Evolutionary conservation across 208 protist genomes (phyloP), one percentile per base, ranked within the genome.

Genomic region (Trypanosoma congolense): DNA sequence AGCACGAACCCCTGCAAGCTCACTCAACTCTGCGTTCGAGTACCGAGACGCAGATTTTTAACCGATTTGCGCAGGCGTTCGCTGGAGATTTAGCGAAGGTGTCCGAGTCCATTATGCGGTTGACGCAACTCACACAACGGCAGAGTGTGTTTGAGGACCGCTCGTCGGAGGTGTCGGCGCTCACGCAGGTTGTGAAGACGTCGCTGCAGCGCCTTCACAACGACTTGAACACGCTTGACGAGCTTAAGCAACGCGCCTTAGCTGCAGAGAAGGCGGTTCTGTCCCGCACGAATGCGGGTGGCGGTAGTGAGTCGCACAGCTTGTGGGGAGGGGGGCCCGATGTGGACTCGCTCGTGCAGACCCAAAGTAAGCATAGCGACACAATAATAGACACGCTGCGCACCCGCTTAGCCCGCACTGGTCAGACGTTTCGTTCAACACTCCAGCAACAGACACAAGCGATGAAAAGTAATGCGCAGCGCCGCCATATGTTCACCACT

Each of bases 61-160:
- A 90, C 53, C 62, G 75, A 18, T 89, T 77, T 56, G 89, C 89
- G 2, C 77, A 92, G 53, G 75, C 75, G 31, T 87, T 95, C 44
- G 72, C 89, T 9, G 66, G 60, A 25, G 78, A 92, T 63, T 79
- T 95, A n/a, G 80, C 82, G 8, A 63, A 62, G 19, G 79, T 90
- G 12, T 89, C 86, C 0, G 81, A 91, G 46, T 80, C 74, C 38
- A 91, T 95, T 38, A 80, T 83, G 74, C 81, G 79, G 0, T 60
- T 95, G 19, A 80, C 85, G 3, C 83, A 91, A 70, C 62, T 95
- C 3, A 86, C 75, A 12, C 74, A 80, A 16, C 77, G 70, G 0
- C 85, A 91, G 48, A 90, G 68, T 57, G 83, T 96, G 18, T 96
- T 96, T 79, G 83, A 96, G 33, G 89, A 96, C 56, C 83, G 92